Evolutionary conservation across 768 basidiomycete genomes (phyloP), one percentile per base, ranked within the genome.

Genomic region (Mycena amicta): DNA sequence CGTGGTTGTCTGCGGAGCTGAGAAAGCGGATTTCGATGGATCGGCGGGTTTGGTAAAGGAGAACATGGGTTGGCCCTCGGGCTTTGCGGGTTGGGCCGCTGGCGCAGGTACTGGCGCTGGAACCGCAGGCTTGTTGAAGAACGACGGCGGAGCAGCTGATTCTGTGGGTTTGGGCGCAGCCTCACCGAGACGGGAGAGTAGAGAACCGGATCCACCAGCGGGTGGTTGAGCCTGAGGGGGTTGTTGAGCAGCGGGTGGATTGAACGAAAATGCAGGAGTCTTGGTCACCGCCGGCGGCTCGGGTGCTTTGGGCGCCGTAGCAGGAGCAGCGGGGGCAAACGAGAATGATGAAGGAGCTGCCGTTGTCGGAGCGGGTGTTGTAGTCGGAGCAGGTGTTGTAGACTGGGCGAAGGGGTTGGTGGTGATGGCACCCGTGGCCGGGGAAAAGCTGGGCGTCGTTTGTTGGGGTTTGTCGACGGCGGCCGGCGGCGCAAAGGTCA

Each of bases 11-110:
- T 23, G 43, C 20, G 13, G 43, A 45, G 43, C 43, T 52, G 50
- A 52, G 52, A 64, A 50, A 52, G 73, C 65, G 29, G 68, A 62
- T 51, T 70, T 73, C 54, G 51, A 39, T 20, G 67, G 56, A 22
- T 45, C 43, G 5, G 15, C 43, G 8, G 43, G 43, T n/a, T 45
- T 45, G 15, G 43, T 23, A 45, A 45, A 45, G 5, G 43, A 45
- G 43, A 45, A 45, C 43, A 45, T 45, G 8, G 33, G 33, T 37
- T 37, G 33, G 18, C 33, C 33, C 33, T 43, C 20, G 41, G n/a
- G n/a, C n/a, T 6, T 6, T 13, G 41, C 11, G 26, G 47, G 47
- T 5, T 26, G 23, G 27, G 47, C 20, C 22, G 43, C 8, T 16
- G 12, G 15, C 12, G 43, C 47, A 13, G 47, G 25, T 15, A 23